Percentiles rank a stretch among this genome's conserved stretches.
phyloP scores from a whole-genome alignment of 352 stramenopile genomes.

The Phytophthora quininea region DNA sequence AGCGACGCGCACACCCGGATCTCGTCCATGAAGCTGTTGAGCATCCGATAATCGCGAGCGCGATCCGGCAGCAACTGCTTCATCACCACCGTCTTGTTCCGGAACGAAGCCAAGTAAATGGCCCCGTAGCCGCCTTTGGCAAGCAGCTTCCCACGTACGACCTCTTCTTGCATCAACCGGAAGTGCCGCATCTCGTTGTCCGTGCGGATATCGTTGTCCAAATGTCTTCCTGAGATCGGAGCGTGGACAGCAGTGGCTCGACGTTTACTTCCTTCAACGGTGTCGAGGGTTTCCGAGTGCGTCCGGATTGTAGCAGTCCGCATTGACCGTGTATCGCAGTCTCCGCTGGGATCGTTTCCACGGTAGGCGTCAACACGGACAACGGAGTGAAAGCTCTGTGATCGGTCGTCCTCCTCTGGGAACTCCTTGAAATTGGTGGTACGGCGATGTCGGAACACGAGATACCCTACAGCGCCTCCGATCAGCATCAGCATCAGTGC shows the following conservation, averaged over 20 bases:
- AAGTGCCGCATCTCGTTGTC: slow-evolving; percentile 62
- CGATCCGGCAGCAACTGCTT: slow-evolving; percentile 53
- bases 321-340: slow-evolving; percentile 31
- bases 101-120: slow-evolving; percentile 58
- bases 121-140: slow-evolving; percentile 65
- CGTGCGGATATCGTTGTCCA: slow-evolving; percentile 73
- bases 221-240: slow-evolving; percentile 22
- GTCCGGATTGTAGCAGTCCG: slow-evolving; percentile 21
- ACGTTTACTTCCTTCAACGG: slow-evolving; percentile 20
- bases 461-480: slow-evolving; percentile 30
- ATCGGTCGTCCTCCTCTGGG: slow-evolving; percentile 25
- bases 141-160: slow-evolving; percentile 44
- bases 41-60: slow-evolving; percentile 35
- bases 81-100: slow-evolving; percentile 42
- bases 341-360: slow-evolving; percentile 12
- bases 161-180: slow-evolving; percentile 54
- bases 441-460: slow-evolving; percentile 33
- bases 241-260: slow-evolving; percentile 15
- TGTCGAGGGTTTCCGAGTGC: slow-evolving; percentile 17
- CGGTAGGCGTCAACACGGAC: slow-evolving; percentile 1
- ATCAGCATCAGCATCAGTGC: slow-evolving; percentile 30
- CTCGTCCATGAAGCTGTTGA: slow-evolving; percentile 59
- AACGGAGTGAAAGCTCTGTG: slow-evolving; percentile 14
- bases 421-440: slow-evolving; percentile 26
- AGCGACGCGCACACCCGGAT: slow-evolving; percentile 49